Base-by-base conservation (phyloP, 768 basidiomycete genomes). In the Serendipita sp. region DNA sequence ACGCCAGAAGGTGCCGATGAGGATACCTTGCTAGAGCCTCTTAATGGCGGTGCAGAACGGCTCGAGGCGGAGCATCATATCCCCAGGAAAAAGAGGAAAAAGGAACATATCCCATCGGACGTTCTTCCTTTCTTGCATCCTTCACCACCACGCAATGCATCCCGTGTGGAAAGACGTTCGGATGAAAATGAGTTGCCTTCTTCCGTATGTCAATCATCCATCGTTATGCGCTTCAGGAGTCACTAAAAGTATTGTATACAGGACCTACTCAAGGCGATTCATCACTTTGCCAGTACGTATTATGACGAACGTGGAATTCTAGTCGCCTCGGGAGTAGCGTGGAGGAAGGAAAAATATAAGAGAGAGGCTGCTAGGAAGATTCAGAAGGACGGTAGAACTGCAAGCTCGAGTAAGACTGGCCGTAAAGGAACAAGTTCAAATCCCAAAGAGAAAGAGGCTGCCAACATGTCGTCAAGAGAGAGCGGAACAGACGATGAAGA, bases 221-320 rank as follows among this genome's bases (percentile, higher is more conserved):
- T 24, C 13, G 11, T 24, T 22, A 24, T 31, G 24, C 53, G 22
- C 20, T 17, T 58, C n/a, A 24, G 26, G 26, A 9, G 7, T 48
- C 20, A 48, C 45, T 28, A n/a, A 28, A 48, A n/a, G n/a, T 38
- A 50, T 7, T 20, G 45, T 50, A 28, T 58, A 3, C 7, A 58
- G 53, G 53, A 58, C 31, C 53, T 58, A 3, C 30, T 58, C 17
- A 58, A 58, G 31, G n/a, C 31, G 24, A 33, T 58, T 33, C 53
- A 58, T 58, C 53, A 58, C 28, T 58, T 24, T n/a, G 53, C 53
- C 11, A 31, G 53, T 31, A n/a, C 24, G 17, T 58, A 58, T 58
- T 58, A 58, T n/a, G 53, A 58, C 17, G 53, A 58, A 31, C 20
- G 53, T n/a, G 53, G 53, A 33, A 26, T 58, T 22, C 28, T 58